phyloP scores from a whole-genome alignment of 805 yeast genomes.

The Candida arabinofermentans region DNA sequence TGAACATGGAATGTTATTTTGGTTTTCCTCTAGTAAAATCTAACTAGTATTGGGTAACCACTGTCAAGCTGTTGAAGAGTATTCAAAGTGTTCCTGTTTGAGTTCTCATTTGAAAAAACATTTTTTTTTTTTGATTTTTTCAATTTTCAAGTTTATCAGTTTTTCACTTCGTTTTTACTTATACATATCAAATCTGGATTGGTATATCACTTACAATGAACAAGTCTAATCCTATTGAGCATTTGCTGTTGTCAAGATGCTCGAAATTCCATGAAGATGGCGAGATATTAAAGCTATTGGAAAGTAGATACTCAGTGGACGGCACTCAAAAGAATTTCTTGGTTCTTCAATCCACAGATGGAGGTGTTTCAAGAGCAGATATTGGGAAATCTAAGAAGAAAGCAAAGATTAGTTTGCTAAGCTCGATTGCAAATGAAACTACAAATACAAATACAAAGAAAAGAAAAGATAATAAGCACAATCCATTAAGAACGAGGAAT shows the following conservation, averaged over 20 bases:
- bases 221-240: constrained; percentile 41
- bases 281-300: constrained; percentile 37
- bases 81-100: no score
- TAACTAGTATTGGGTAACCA: no score
- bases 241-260: constrained; percentile 41
- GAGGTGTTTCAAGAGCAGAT: constrained; percentile 15
- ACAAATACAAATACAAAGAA: neutral
- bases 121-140: no score
- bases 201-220: no score
- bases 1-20: no score
- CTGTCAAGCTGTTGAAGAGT: no score
- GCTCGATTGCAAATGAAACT: constrained; percentile 4
- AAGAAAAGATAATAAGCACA: constrained; percentile 17
- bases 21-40: no score
- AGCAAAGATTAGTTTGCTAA: constrained; percentile 17
- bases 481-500: constrained; percentile 29
- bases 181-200: neutral
- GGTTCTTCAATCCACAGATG: constrained; percentile 37
- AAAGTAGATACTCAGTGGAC: constrained; percentile 39
- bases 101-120: no score
- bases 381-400: constrained; percentile 11
- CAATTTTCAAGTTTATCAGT: no score
- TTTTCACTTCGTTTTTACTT: no score
- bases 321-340: constrained; percentile 47
- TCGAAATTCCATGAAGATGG: constrained; percentile 33